Base-by-base conservation (phyloP, 1,284 basidiomycete genomes). In the Paramarasmius palmivorus region DNA sequence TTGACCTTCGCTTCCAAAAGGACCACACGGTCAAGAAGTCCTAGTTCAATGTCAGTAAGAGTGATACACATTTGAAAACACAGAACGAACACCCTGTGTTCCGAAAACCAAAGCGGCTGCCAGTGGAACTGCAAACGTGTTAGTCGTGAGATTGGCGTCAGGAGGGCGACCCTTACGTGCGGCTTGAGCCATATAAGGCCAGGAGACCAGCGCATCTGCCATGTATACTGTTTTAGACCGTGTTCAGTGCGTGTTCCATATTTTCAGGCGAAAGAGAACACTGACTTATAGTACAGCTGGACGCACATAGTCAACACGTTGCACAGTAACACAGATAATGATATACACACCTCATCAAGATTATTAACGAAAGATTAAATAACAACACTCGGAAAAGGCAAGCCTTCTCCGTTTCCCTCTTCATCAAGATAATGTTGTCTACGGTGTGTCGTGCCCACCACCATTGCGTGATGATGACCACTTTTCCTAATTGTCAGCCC, bases 161-260 rank as follows among this genome's bases (percentile, higher is more conserved):
- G 22, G 42, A 53, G 60, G 44, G 49, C 40, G 42, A 6, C 19
- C 66, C 77, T 65, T 55, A 84, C 81, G 59, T 20, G 75, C 69
- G 22, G 82, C 81, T 55, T 79, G 75, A 12, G 80, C 66, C 69
- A 84, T 74, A 60, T 77, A 80, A 6, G 75, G 71, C 59, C 76
- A 71, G 4, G 67, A 56, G 36, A 60, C 63, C 4, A 59, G 39
- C n/a, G 56, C 48, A 23, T 70, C 61, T 12, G 68, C 65, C 38
- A 80, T 57, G 61, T 76, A 78, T 20, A 73, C n/a, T n/a, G n/a
- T n/a, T n/a, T n/a, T n/a, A n/a, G n/a, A n/a, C n/a, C n/a, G n/a
- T n/a, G n/a, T n/a, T n/a, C n/a, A n/a, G n/a, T n/a, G n/a, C n/a
- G n/a, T n/a, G n/a, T n/a, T n/a, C n/a, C n/a, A n/a, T n/a, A n/a